phyloP scores from a whole-genome alignment of 345 rosid species.

The Kernera saxatilis region DNA sequence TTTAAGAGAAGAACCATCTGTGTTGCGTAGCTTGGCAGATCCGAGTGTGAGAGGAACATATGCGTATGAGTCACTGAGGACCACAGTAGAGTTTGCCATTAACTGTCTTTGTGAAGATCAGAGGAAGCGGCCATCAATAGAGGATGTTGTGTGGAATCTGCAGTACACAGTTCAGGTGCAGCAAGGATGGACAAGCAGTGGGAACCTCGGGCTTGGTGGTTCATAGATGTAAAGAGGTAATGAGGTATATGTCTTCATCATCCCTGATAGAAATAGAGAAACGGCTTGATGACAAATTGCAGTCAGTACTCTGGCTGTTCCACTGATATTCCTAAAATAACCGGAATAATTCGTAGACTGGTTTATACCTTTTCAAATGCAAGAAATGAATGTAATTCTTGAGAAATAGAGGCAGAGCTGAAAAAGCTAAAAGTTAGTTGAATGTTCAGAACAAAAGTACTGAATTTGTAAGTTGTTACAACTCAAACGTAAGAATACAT shows the following conservation, averaged over 20 bases:
- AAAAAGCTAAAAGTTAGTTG: neutral
- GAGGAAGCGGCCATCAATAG: conserved; percentile 68
- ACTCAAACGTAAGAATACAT: neutral
- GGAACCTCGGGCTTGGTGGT: conserved; percentile 49
- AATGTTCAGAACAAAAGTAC: neutral
- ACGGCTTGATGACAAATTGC: neutral
- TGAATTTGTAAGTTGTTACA: neutral
- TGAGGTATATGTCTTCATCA: neutral
- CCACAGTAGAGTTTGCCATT: conserved; percentile 60
- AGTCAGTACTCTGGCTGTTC: too few species aligned
- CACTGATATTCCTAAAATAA: too few species aligned
- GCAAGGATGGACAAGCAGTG: conserved; percentile 86
- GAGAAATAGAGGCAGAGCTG: neutral
- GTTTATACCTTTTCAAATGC: too few species aligned
- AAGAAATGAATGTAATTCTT: neutral
- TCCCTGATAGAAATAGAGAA: neutral
- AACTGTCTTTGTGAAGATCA: conserved; percentile 63
- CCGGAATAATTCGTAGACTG: too few species aligned
- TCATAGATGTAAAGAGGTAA: conserved; percentile 9
- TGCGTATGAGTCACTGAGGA: conserved; percentile 76
- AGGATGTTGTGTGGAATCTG: conserved; percentile 91
- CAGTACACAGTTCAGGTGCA: conserved; percentile 89
- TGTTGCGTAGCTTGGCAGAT: conserved; percentile 46
- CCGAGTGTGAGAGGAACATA: conserved; percentile 64
- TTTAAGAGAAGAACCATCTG: conserved; percentile 54